Base-by-base conservation (phyloP, 192 early-diverging fungal genomes). In the Dispira simplex region DNA sequence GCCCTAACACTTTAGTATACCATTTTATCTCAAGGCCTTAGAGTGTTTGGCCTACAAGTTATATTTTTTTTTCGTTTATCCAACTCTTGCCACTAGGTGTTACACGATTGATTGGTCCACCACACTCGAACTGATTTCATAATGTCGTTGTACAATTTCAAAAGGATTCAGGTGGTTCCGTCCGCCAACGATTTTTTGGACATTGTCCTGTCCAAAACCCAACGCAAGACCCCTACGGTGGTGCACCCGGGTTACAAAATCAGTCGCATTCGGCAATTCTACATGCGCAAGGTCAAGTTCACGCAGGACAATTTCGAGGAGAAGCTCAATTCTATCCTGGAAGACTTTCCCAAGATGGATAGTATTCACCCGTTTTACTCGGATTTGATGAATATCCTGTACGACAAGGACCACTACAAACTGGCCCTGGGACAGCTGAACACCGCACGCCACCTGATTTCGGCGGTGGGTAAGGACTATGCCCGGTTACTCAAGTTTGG, bases 391-490 rank as follows among this genome's bases (percentile, higher is more conserved):
- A 99, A 99, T 80, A 96, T 99, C 39, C 85, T 99, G 62, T 99
- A 99, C 79, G 97, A 99, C 81, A 90, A 91, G 76, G 97, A 99
- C 73, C 97, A 99, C 79, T 99, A 99, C 79, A 99, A 99, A 77
- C 85, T 99, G 48, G 97, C 97, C 45, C 81, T 99, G 67, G 92
- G 89, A 44, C 97, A 99, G 74, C 90, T 98, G 74, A 95, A 92
- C 82, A 98, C 92, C 23, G 96, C 96, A 46, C 89, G 86, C 65
- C 94, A 97, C 68, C 76, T 99, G 68, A 95, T 99, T 46, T 91
- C 95, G 67, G 86, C 93, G 54, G 90, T 99, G 52, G 93, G 89
- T 65, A 98, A 95, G 78, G 97, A 99, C 80, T 97, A 97, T 64
- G 86, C 88, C 58, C 84, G 93, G 43, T 75, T 99, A 65, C 77